Evolutionary conservation across 345 rosid genomes (phyloP).

Genomic region (Boechera stricta): DNA sequence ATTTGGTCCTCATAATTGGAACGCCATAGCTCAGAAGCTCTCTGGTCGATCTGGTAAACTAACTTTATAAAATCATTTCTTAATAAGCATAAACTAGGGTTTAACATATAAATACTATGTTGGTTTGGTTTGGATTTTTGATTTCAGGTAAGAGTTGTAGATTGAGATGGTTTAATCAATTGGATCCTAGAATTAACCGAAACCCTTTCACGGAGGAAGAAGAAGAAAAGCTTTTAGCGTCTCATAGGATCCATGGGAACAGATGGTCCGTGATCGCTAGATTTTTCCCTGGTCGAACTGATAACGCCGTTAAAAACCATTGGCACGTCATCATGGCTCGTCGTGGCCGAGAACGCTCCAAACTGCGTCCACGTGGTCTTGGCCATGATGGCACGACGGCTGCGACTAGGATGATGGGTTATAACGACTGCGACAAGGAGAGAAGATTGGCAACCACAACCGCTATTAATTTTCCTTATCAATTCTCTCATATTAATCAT

Average conservation of each 20-base stretch:
- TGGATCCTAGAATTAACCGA: constrained; percentile 89
- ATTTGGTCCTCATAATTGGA: constrained; percentile 96
- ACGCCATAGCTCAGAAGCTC: constrained; percentile 83
- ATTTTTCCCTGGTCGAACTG: constrained; percentile 87
- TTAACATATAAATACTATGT: background rate
- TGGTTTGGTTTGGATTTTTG: background rate
- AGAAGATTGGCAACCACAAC: constrained; percentile 28
- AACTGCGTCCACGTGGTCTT: constrained; percentile 44
- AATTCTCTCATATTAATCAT: constrained; percentile 41
- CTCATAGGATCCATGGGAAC: constrained; percentile 80
- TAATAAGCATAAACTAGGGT: background rate
- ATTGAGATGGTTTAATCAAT: constrained; percentile 92
- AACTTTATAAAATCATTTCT: background rate
- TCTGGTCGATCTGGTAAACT: constrained; percentile 84
- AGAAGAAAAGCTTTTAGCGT: constrained; percentile 72
- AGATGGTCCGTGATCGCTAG: constrained; percentile 95
- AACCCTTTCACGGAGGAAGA: constrained; percentile 81
- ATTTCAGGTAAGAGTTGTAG: constrained; percentile 90
- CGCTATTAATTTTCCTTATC: constrained; percentile 36
- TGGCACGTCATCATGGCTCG: constrained; percentile 99
- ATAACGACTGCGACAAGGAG: constrained; percentile 11
- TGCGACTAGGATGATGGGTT: constrained; percentile 3
- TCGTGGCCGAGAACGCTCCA: constrained; percentile 67
- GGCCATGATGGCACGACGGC: constrained; percentile 27
- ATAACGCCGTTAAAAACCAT: constrained; percentile 94